Evolutionary conservation across 139 green algal genomes (phyloP).

Genomic region (Chlorella sp.): DNA sequence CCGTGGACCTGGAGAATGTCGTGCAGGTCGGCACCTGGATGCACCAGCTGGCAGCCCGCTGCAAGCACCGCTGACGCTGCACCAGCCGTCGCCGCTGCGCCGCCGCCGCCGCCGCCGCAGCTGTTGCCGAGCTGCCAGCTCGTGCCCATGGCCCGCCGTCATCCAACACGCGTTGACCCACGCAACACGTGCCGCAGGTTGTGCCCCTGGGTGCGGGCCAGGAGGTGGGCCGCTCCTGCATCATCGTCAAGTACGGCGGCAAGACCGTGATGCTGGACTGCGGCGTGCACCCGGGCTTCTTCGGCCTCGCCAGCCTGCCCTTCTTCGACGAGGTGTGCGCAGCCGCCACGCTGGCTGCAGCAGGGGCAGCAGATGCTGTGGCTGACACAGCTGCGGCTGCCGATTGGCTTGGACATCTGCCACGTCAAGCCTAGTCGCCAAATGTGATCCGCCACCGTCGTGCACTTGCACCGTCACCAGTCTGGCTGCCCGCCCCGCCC

Average conservation of each 20-base stretch:
- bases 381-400: no score
- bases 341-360: background rate
- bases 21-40: background rate
- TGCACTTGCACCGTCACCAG: no score
- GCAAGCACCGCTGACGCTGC: background rate
- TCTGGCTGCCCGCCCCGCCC: no score
- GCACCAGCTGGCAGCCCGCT: background rate
- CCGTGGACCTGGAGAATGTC: background rate
- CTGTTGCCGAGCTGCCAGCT: background rate
- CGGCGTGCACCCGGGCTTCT: conserved; percentile 95
- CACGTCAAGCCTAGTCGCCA: no score
- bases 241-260: conserved; percentile 90
- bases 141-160: background rate
- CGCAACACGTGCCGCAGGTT: conserved; percentile 47
- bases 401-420: no score
- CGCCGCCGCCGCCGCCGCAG: background rate
- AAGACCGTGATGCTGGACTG: conserved; percentile 96
- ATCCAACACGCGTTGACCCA: background rate
- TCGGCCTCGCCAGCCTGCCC: conserved; percentile 85
- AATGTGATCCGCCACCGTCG: no score
- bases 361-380: no score
- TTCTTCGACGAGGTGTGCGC: conserved; percentile 84
- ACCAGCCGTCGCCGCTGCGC: background rate
- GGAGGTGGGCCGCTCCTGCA: conserved; percentile 96
- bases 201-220: conserved; percentile 94